Percentiles rank a stretch among this genome's conserved stretches.
These are phyloP conservation scores for Dryas integrifolia DNA, from an alignment of 331 rosid species.

Conservation along the genomic window DNA sequence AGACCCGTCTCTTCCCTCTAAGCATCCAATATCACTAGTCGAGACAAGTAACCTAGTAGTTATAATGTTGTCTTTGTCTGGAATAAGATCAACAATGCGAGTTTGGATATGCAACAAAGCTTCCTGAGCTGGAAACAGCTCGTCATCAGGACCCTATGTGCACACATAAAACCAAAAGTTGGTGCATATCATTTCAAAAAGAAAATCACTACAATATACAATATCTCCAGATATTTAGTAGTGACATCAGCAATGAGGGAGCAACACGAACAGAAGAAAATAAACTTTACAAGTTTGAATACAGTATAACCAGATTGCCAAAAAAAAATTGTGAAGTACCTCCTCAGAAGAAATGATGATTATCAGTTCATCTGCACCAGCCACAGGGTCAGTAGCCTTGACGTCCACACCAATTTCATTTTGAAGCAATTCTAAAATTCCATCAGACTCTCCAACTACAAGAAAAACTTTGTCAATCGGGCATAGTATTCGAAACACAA, in stretches of 20 bases:
- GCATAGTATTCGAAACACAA: constrained; percentile 87
- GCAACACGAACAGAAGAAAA: constrained; percentile 20
- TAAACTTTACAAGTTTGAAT: constrained; percentile 6
- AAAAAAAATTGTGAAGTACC: constrained; percentile 45
- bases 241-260: background rate
- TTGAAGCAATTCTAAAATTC: constrained; percentile 76
- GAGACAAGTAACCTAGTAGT: constrained; percentile 88
- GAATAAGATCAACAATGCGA: constrained; percentile 75
- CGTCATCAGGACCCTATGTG: constrained; percentile 84
- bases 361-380: constrained; percentile 79
- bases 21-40: constrained; percentile 71
- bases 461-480: constrained; percentile 71
- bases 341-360: constrained; percentile 84
- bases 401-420: constrained; percentile 89
- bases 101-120: constrained; percentile 95
- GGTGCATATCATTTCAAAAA: background rate
- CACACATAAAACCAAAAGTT: constrained; percentile 18
- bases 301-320: background rate
- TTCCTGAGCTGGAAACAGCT: constrained; percentile 98
- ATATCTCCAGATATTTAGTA: background rate
- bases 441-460: constrained; percentile 79
- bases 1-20: constrained; percentile 86
- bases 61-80: constrained; percentile 67
- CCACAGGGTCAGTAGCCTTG: constrained; percentile 60
- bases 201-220: background rate